Evolutionary conservation across 345 rosid genomes (phyloP).

Genomic region (Citrus medica): DNA sequence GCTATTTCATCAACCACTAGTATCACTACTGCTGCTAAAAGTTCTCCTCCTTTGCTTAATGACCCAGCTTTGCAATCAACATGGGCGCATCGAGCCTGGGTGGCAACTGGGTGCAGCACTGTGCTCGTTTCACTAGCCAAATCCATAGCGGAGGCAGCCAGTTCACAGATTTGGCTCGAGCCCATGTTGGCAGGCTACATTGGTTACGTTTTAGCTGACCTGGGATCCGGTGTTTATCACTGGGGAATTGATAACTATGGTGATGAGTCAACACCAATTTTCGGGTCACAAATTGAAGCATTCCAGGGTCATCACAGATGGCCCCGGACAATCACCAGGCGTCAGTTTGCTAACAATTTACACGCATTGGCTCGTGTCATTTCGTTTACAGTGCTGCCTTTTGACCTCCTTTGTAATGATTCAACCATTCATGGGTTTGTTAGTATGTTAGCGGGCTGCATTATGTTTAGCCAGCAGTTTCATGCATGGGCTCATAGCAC

Average conservation of each 20-base stretch:
- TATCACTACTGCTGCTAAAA: neutral
- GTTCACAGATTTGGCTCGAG: conserved; percentile 49
- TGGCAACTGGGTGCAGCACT: conserved; percentile 65
- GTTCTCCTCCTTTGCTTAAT: conserved; percentile 29
- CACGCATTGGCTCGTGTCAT: conserved; percentile 61
- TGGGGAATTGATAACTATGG: conserved; percentile 97
- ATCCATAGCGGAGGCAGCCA: conserved; percentile 38
- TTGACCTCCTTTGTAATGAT: conserved; percentile 46
- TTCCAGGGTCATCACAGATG: conserved; percentile 91
- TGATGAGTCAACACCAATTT: conserved; percentile 58
- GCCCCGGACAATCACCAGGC: conserved; percentile 88
- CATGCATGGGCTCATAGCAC: conserved; percentile 98
- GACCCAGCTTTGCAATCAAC: conserved; percentile 69
- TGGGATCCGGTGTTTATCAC: conserved; percentile 87
- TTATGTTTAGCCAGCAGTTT: conserved; percentile 89
- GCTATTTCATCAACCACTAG: conserved; percentile 11
- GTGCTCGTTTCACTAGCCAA: conserved; percentile 55
- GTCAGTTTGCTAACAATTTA: conserved; percentile 83
- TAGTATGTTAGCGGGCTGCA: conserved; percentile 56
- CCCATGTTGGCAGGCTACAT: conserved; percentile 62
- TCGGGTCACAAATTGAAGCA: conserved; percentile 80
- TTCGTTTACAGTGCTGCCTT: conserved; percentile 58
- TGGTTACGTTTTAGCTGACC: conserved; percentile 77
- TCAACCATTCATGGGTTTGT: conserved; percentile 54
- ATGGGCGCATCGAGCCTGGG: conserved; percentile 73